Evolutionary conservation across 2,329 filamentous ascomycete genomes (phyloP).

Genomic region (Cladosporium sp.): DNA sequence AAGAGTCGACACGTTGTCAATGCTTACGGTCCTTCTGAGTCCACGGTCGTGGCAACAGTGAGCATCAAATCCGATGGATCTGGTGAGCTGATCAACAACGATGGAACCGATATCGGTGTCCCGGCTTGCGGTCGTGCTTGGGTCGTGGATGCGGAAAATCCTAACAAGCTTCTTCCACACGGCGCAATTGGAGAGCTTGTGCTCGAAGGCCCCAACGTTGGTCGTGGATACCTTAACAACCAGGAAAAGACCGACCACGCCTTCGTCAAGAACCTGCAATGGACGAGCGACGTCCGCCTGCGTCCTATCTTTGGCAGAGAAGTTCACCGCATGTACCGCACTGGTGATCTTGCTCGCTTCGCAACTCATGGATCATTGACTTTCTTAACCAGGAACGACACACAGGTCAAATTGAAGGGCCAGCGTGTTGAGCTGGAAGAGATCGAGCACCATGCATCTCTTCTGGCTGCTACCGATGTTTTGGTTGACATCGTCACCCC

Average conservation of each 20-base stretch:
- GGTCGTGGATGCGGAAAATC: slow-evolving; percentile 32
- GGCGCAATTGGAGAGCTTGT: slow-evolving; percentile 51
- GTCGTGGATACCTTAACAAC: slow-evolving; percentile 43
- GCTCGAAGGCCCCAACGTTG: slow-evolving; percentile 47
- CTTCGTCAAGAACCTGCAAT: slow-evolving; percentile 34
- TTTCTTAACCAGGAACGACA: slow-evolving; percentile 25
- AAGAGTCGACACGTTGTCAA: slow-evolving; percentile 47
- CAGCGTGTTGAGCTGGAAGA: slow-evolving; percentile 28
- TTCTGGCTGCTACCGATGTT: slow-evolving; percentile 5
- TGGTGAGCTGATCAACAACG: slow-evolving; percentile 34
- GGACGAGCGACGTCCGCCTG: slow-evolving; percentile 20
- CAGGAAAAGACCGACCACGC: slow-evolving; percentile 30
- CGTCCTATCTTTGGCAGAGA: not conserved
- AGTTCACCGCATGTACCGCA: slow-evolving; percentile 31
- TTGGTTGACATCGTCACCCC: slow-evolving; percentile 11
- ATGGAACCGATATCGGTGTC: slow-evolving; percentile 34
- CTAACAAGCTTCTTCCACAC: slow-evolving; percentile 38
- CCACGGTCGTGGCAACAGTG: slow-evolving; percentile 17
- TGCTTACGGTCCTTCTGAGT: slow-evolving; percentile 44
- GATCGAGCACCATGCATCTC: slow-evolving; percentile 16
- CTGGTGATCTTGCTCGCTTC: slow-evolving; percentile 24
- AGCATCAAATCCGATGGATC: slow-evolving; percentile 11
- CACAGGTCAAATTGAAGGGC: slow-evolving; percentile 27
- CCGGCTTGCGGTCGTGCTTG: slow-evolving; percentile 25
- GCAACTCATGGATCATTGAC: slow-evolving; percentile 20